Base-by-base conservation (phyloP, 2,329 filamentous ascomycete genomes). In the Colletotrichum salicis region DNA sequence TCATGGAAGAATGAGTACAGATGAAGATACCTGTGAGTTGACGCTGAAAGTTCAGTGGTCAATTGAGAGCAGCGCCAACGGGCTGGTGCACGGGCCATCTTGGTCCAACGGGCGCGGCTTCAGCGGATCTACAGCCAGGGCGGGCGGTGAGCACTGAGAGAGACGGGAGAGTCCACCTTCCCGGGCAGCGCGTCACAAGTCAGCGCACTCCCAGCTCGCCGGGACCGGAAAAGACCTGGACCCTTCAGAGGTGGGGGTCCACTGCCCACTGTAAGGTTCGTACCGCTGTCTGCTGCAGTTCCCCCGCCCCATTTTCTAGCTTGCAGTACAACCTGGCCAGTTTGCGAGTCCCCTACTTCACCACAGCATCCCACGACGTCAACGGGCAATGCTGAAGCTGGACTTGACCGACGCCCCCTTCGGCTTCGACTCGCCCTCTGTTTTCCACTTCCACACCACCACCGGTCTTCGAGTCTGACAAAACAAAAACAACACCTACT, bases 281-380 rank as follows among this genome's bases (percentile, higher is more conserved):
- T 41, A 55, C 35, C 45, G 54, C 65, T 64, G 59, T 64, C 35
- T 35, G 54, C 70, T 64, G 59, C 69, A 72, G 63, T 58, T 45
- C 59, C 70, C 71, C 68, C 52, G 51, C 68, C 45, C 54, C 65
- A 48, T 48, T 68, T 56, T 64, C 45, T 51, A 69, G 69, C 65
- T 71, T 64, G 54, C 65, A 37, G 55, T 70, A 72, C 70, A 70
- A 64, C 66, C 70, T 72, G 70, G 65, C 70, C 70, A 70, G 52
- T 64, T 72, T 64, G 41, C 4, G 41, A 48, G 41, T 48, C 41
- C 24, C 58, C 57, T 48, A 58, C 58, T 27, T 19, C 7, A 48
- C 59, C 41, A 52, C 22, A 22, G 48, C 41, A 35, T 72, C 64
- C 69, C 52, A 52, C 58, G 41, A 72, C 61, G 57, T 70, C 67